Evolutionary conservation across 225 moss, liverwort and hornwort species (phyloP), one percentile per base, ranked within the genome.

Genomic region (Takakia lepidozioides): DNA sequence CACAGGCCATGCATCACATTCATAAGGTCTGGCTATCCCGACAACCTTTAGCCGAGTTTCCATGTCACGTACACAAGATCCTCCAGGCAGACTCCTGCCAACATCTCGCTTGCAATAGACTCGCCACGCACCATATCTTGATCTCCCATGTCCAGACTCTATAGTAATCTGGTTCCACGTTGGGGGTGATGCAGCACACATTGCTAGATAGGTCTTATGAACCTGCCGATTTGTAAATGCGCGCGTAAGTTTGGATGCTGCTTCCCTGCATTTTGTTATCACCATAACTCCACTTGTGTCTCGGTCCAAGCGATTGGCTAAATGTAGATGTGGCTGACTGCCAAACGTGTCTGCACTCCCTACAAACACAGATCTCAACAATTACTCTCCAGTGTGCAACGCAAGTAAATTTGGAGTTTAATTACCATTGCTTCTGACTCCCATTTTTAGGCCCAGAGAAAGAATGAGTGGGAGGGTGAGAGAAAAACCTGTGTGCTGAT

Each of bases 271-370:
- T 57, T 95, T 95, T 9, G 95, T 84, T 51, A 95, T 71, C 14
- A 95, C 82, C 86, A 95, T 82, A 64, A 95, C 70, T 62, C 95
- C 90, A 78, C 95, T 95, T 3, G 95, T 95, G 42, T 95, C 95
- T 25, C 95, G 90, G 61, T 95, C 95, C 48, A 95, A 72, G 25
- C 95, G 74, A 59, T 95, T 90, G n/a, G 86, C 95, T 82, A 95
- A 70, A 54, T 95, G 93, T 18, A 86, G 68, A 59, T 75, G 86
- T 19, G 56, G 57, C 40, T 66, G 24, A 49, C 27, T 49, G 49
- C 17, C n/a, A n/a, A n/a, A n/a, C n/a, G n/a, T 18, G 25, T 49
- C 10, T 17, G 29, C 8, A 4, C 11, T 36, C 9, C n/a, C 67
- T 56, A 43, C 46, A 59, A 10, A 24, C 23, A 52, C 16, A 54